A percentile compares a stretch with the other conserved stretches of the same genome.
Evolutionary conservation across 331 rosid genomes (phyloP).

Genomic region (Acacia pycnantha): DNA sequence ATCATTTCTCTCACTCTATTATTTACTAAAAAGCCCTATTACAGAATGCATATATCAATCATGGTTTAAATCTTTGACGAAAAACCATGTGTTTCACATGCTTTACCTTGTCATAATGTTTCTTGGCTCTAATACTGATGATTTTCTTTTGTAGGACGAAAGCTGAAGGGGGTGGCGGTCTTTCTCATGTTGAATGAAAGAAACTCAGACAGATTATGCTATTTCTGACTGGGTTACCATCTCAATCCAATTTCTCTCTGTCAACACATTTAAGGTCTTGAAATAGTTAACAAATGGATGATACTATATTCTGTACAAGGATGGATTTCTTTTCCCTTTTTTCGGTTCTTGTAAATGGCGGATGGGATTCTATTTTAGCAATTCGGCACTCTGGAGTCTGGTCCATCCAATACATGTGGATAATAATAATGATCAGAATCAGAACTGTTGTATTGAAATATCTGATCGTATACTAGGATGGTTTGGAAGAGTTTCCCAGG

Average conservation of each 20-base stretch:
- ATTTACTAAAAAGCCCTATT: too few species aligned
- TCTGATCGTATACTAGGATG: not conserved
- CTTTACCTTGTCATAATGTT: constrained; percentile 8
- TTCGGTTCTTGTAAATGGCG: constrained; percentile 20
- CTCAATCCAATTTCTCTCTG: not conserved
- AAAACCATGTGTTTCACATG: not conserved
- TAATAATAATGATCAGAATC: not conserved
- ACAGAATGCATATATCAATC: too few species aligned
- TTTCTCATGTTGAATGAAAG: constrained; percentile 77
- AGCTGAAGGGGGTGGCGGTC: constrained; percentile 80
- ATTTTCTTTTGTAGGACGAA: constrained; percentile 55
- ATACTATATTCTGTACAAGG: constrained; percentile 10
- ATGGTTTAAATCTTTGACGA: not conserved
- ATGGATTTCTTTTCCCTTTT: constrained; percentile 16
- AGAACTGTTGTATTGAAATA: not conserved
- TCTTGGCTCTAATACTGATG: not conserved
- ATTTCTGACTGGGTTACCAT: constrained; percentile 16
- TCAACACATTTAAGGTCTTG: not conserved
- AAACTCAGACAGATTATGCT: not conserved
- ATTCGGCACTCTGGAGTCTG: not conserved
- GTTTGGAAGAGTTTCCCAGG: not conserved
- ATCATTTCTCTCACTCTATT: too few species aligned
- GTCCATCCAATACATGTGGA: not conserved
- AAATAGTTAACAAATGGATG: not conserved
- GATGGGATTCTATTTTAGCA: not conserved